Percentiles rank a stretch among this genome's conserved stretches.
Conservation (phyloP, 2,329 filamentous ascomycete species). For the Plenodomus biglobosus region DNA sequence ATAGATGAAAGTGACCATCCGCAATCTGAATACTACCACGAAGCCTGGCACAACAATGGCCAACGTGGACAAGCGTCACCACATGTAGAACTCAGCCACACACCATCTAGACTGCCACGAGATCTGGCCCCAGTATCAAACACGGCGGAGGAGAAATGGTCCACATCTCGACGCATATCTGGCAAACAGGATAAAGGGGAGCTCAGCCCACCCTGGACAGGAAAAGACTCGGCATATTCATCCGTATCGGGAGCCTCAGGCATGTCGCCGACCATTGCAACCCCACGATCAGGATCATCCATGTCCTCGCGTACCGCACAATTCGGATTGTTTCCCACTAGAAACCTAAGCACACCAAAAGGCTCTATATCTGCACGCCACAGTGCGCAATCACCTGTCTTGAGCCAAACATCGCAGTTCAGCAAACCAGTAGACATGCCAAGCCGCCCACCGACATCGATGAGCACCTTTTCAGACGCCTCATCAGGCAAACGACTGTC, state of each 20-base stretch:
- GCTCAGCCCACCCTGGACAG: slow-evolving; percentile 37
- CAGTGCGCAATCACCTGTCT: slow-evolving; percentile 29
- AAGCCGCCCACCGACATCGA: slow-evolving; percentile 33
- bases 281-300: slow-evolving; percentile 36
- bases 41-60: slow-evolving; percentile 25
- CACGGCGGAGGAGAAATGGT: slow-evolving; percentile 13
- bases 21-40: slow-evolving; percentile 26
- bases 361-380: slow-evolving; percentile 33
- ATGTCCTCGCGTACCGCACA: slow-evolving; percentile 36
- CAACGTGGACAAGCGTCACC: slow-evolving; percentile 14
- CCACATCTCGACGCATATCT: slow-evolving; percentile 11
- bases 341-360: slow-evolving; percentile 35
- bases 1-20: slow-evolving; percentile 12
- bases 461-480: slow-evolving; percentile 27
- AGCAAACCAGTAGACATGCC: slow-evolving; percentile 19
- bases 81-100: slow-evolving; percentile 16
- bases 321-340: slow-evolving; percentile 41
- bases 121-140: slow-evolving; percentile 13
- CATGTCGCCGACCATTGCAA: slow-evolving; percentile 28
- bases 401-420: slow-evolving; percentile 11
- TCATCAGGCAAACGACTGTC: slow-evolving; percentile 25
- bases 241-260: slow-evolving; percentile 41
- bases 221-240: slow-evolving; percentile 45
- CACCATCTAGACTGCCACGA: slow-evolving; percentile 17
- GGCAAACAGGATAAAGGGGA: slow-evolving; percentile 19